phyloP scores from a whole-genome alignment of 108 stramenopile genomes.

The Cyclotella kingstonii region DNA sequence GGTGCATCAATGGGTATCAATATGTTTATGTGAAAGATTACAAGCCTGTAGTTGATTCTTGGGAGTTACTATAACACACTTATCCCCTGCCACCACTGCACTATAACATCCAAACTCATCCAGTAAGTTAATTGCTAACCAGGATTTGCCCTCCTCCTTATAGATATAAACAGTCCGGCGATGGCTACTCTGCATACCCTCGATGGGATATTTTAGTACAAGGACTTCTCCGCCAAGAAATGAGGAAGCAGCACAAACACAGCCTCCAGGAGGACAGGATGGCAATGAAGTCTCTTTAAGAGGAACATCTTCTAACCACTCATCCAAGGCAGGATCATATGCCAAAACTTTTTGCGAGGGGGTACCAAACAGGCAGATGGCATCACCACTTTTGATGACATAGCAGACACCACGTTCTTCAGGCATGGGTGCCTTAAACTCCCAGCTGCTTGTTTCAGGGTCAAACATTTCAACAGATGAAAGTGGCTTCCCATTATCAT shows the following conservation, averaged over 20 bases:
- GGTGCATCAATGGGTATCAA: no score
- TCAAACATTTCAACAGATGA: slow-evolving; percentile 15
- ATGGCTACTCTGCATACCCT: background rate
- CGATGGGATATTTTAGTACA: slow-evolving; percentile 17
- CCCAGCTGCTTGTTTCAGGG: slow-evolving; percentile 17
- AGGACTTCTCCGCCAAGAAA: slow-evolving; percentile 16
- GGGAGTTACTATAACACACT: slow-evolving; percentile 13
- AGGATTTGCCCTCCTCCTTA: slow-evolving; percentile 1
- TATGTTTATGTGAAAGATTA: slow-evolving; percentile 8
- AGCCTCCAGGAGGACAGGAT: slow-evolving; percentile 18
- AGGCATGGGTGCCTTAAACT: slow-evolving; percentile 15
- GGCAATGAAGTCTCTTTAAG: slow-evolving; percentile 9
- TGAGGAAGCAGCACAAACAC: slow-evolving; percentile 19
- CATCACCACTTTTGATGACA: slow-evolving; percentile 4
- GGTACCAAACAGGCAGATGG: slow-evolving; percentile 13
- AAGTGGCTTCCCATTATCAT: slow-evolving; percentile 17
- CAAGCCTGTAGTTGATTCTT: slow-evolving; percentile 19
- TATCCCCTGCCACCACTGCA: slow-evolving; percentile 10
- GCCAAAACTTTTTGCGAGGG: slow-evolving; percentile 17
- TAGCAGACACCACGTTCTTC: slow-evolving; percentile 20
- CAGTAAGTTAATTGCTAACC: slow-evolving; percentile 12
- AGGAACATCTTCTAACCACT: slow-evolving; percentile 11
- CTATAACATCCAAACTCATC: slow-evolving; percentile 27
- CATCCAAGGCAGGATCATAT: slow-evolving; percentile 2
- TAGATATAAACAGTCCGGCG: slow-evolving; percentile 11